Evolutionary conservation across 2,329 filamentous ascomycete species (phyloP), one percentile per base, ranked within the genome.

Genomic region (Fusarium sublunatum): DNA sequence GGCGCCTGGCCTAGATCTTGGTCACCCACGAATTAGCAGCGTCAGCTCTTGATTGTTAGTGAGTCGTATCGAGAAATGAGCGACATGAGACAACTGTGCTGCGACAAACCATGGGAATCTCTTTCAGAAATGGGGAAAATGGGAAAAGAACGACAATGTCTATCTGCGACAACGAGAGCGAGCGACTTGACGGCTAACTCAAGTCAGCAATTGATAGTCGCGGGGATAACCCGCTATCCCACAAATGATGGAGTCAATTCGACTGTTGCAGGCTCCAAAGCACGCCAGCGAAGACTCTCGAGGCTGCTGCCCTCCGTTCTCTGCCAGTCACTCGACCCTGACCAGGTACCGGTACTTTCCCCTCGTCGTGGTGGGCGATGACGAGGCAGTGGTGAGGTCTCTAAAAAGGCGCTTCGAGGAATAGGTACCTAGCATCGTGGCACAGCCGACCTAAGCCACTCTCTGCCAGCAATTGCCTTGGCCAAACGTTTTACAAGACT

Each of bases 351-450:
- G 67, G 61, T 74, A 74, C 72, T 53, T 60, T 59, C 63, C 64
- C 61, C 58, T 60, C 59, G 60, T 68, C 58, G 54, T 65, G 58
- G 64, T 60, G 67, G 72, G 70, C 70, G 76, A 78, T 78, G 76
- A 78, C 76, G 76, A 78, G 76, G 76, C 76, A 76, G 71, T 71
- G 69, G 67, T 69, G 45, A 56, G 35, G 58, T 46, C 62, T 47
- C 47, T 53, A 49, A 67, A 40, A 47, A 53, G 49, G 19, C 49
- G 49, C 47, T 49, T 49, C 51, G 49, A 56, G 51, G 42, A 53
- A 56, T 53, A 39, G 49, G 19, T 24, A 15, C n/a, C 13, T 40
- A 19, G 54, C 49, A 68, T 66, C 63, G 68, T 70, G 68, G 68
- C 67, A 69, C 68, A 70, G 68, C 64, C 53, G 28, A 24, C 52